Base-by-base conservation (phyloP, 164 flowering plant genomes). In the Tetracentron sinense region DNA sequence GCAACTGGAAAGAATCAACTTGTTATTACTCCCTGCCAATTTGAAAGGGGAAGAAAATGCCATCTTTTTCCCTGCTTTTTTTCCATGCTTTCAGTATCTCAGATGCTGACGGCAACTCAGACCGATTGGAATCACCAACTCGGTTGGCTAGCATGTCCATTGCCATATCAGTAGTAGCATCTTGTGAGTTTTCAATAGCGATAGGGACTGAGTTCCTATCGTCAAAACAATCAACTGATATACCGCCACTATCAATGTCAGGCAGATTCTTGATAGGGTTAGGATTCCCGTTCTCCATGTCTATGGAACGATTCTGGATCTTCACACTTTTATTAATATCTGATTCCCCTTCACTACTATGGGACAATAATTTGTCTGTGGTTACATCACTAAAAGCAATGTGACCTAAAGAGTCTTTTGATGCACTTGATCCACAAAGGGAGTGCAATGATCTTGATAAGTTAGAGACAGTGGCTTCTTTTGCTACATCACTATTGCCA, bases 81-180 rank as follows among this genome's bases (percentile, higher is more conserved):
- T 81, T 78, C 98, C 98, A 87, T 15, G 72, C 58, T 55, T 82
- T 70, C 30, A 90, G 74, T 57, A 87, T 87, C 61, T 84, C 87
- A 64, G 69, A 7, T 22, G 90, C 94, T 1, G 94, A 78, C 7
- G 92, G 93, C 58, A 66, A 31, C n/a, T 71, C 54, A 0, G 77
- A 61, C 30, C 38, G 68, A 15, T 31, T 21, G 33, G 64, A 21
- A 14, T 69, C 77, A 50, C 62, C 78, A 48, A n/a, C 58, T 5
- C 62, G 73, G 15, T 50, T 35, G 14, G 17, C 23, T 2, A 54
- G 62, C 54, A 51, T 17, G 29, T 72, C 79, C 51, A 62, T 55
- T 31, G 46, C 67, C 8, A 29, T 33, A 35, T 61, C 69, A 51
- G 67, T 66, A 35, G 5, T 42, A 17, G 55, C 66, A 48, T 68